Conservation (phyloP, 75 land plant species). For the Pinus albicaulis region DNA sequence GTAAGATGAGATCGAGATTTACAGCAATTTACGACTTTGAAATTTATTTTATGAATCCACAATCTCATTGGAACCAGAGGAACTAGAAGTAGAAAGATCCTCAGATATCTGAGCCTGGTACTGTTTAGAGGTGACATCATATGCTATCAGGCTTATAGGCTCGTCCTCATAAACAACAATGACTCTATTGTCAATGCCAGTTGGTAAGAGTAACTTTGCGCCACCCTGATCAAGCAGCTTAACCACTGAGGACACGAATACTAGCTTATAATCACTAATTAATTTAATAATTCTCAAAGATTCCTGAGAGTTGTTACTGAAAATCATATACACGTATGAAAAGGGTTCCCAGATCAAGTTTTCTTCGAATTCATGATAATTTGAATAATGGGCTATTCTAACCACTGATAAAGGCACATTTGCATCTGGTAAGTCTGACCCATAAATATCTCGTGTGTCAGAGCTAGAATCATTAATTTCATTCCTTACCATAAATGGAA, state of each 20-base stretch:
- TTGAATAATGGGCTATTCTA: not conserved
- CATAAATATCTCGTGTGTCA: not conserved
- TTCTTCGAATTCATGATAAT: slow-evolving; percentile 5
- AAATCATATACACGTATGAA: slow-evolving; percentile 17
- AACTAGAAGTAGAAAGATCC: slow-evolving; percentile 32
- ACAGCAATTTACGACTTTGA: no score
- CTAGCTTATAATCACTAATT: no score
- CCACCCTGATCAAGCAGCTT: no score
- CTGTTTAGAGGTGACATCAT: slow-evolving; percentile 32
- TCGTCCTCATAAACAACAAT: slow-evolving; percentile 64
- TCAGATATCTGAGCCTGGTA: slow-evolving; percentile 21
- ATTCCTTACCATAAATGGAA: not conserved
- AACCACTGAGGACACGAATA: no score
- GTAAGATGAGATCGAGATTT: no score
- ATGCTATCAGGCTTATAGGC: slow-evolving; percentile 60
- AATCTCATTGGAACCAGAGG: slow-evolving; percentile 41
- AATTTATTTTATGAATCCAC: no score
- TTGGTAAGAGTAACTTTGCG: slow-evolving; percentile 56
- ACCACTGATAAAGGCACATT: no score
- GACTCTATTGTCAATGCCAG: slow-evolving; percentile 52
- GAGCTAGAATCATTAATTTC: not conserved
- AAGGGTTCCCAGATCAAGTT: slow-evolving; percentile 34
- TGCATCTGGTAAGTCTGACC: not conserved
- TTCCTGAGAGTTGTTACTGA: no score
- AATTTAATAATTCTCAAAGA: no score